phyloP scores from a whole-genome alignment of 352 stramenopile genomes.

The Phytophthora pinifolia region DNA sequence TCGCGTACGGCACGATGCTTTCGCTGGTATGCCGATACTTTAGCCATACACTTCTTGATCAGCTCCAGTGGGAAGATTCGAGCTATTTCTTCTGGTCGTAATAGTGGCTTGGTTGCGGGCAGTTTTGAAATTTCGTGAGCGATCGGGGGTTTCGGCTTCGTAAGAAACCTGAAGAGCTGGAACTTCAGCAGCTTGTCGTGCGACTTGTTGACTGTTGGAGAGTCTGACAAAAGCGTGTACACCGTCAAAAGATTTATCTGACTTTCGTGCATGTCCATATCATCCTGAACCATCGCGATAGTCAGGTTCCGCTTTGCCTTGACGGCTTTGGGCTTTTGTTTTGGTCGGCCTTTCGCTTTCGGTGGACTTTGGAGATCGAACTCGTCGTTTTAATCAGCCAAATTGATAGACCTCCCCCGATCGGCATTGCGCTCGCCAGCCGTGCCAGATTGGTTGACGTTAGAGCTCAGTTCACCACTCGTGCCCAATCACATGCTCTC shows the following conservation, averaged over 20 bases:
- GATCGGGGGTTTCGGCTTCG: conserved; percentile 5
- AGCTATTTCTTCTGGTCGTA: neutral
- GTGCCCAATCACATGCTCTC: conserved; percentile 3
- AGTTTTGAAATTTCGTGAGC: conserved; percentile 1
- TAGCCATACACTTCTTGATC: conserved; percentile 1
- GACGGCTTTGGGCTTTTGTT: conserved; percentile 5
- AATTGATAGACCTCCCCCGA: neutral
- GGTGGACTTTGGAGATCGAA: conserved; percentile 7
- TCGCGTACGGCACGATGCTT: neutral
- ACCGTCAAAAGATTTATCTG: conserved; percentile 4
- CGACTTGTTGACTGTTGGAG: conserved; percentile 1
- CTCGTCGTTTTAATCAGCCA: neutral
- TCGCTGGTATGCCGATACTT: conserved; percentile 2
- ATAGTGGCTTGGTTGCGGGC: neutral
- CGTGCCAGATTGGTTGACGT: neutral
- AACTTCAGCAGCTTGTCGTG: conserved; percentile 5
- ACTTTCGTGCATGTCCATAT: conserved; percentile 1
- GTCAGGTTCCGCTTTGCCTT: conserved; percentile 13
- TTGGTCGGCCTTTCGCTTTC: conserved; percentile 1
- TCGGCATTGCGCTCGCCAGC: neutral
- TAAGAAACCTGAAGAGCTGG: neutral
- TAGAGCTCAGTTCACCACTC: neutral
- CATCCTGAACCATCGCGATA: conserved; percentile 7
- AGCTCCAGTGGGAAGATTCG: conserved; percentile 8
- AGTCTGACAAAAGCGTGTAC: neutral